These are phyloP conservation scores for Lasiosphaeria ovina DNA, from an alignment of 495 filamentous ascomycete genomes.

Conservation along the genomic window DNA sequence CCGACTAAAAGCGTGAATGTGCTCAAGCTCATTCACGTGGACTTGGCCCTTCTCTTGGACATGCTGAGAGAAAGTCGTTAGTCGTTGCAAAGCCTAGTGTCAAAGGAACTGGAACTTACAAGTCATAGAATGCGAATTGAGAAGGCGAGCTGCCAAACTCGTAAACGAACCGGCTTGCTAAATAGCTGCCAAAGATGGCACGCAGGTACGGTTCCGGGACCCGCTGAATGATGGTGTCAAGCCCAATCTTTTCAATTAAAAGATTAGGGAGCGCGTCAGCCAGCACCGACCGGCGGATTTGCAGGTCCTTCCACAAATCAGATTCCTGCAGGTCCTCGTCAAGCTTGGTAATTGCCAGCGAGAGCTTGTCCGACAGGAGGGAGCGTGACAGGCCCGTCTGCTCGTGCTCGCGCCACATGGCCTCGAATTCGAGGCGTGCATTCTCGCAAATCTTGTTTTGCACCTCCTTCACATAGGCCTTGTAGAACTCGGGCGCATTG, in stretches of 20 bases:
- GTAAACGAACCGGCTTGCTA: constrained; percentile 95
- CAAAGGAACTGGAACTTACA: constrained; percentile 60
- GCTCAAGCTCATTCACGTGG: constrained; percentile 13
- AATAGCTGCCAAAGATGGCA: constrained; percentile 91
- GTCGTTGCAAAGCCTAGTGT: constrained; percentile 1
- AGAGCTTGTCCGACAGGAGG: constrained; percentile 83
- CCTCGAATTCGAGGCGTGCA: constrained; percentile 90
- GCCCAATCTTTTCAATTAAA: constrained; percentile 82
- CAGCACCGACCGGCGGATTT: constrained; percentile 73
- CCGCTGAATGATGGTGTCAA: constrained; percentile 79
- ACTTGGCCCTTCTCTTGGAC: constrained; percentile 47
- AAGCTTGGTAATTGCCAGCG: constrained; percentile 85
- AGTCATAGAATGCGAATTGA: constrained; percentile 98
- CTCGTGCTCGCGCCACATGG: constrained; percentile 93
- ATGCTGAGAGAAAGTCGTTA: constrained; percentile 40
- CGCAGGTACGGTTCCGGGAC: constrained; percentile 91
- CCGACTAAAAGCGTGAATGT: not conserved
- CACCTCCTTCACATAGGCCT: constrained; percentile 86
- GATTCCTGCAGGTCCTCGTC: constrained; percentile 94
- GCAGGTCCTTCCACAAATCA: constrained; percentile 82
- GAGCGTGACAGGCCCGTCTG: constrained; percentile 74
- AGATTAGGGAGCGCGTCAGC: constrained; percentile 82
- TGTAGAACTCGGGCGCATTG: constrained; percentile 83
- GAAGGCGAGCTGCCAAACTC: constrained; percentile 86
- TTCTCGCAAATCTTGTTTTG: constrained; percentile 87